Evolutionary conservation across 2,329 filamentous ascomycete species (phyloP).

Genomic region (Scytalidium sp.): DNA sequence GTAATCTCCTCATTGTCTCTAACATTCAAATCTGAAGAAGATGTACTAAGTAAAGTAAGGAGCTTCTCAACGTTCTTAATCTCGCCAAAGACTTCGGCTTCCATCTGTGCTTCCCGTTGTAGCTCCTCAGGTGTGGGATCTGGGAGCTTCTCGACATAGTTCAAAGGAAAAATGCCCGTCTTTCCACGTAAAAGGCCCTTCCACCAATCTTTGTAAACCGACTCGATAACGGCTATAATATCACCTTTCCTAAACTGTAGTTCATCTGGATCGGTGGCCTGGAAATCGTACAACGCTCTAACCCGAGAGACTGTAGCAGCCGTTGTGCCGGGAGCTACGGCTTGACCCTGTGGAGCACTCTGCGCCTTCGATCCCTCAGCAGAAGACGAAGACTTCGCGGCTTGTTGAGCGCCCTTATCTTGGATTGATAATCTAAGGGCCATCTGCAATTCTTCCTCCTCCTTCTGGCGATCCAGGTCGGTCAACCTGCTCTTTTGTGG

Average conservation of each 20-base stretch:
- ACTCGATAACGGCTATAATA: constrained; percentile 94
- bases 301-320: constrained; percentile 95
- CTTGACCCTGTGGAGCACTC: constrained; percentile 42
- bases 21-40: constrained; percentile 72
- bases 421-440: constrained; percentile 89
- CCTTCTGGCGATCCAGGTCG: constrained; percentile 84
- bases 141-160: constrained; percentile 96
- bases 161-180: constrained; percentile 96
- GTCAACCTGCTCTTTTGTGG: constrained; percentile 92
- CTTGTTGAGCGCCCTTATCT: constrained; percentile 69
- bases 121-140: constrained; percentile 94
- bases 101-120: constrained; percentile 94
- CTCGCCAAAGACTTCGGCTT: constrained; percentile 74
- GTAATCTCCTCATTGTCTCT: constrained; percentile 98
- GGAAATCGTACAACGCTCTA: constrained; percentile 90
- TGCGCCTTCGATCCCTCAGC: constrained; percentile 35
- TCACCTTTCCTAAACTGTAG: constrained; percentile 96
- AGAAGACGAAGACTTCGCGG: constrained; percentile 32
- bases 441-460: constrained; percentile 97
- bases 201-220: constrained; percentile 99
- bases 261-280: constrained; percentile 89
- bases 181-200: constrained; percentile 91
- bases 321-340: constrained; percentile 78
- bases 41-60: constrained; percentile 86
- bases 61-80: constrained; percentile 79